Conservation (phyloP, 2,329 filamentous ascomycete species). For the Alternaria longipes region DNA sequence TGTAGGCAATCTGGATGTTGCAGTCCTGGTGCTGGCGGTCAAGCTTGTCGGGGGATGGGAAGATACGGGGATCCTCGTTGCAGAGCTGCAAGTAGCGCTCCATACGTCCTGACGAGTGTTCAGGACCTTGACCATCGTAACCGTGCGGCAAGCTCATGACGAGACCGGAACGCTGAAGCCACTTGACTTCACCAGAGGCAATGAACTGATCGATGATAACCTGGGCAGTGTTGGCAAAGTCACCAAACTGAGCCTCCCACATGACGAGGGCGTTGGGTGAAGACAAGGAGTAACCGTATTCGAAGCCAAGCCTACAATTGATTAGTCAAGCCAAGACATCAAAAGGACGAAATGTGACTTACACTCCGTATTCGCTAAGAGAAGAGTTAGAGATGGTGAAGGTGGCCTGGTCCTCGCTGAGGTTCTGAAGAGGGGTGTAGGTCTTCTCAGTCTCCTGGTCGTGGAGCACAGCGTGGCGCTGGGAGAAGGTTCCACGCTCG, state of each 20-base stretch:
- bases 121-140: conserved; percentile 97
- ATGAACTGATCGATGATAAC: conserved; percentile 99
- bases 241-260: conserved; percentile 99
- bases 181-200: conserved; percentile 96
- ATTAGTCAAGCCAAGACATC: conserved; percentile 31
- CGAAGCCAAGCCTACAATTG: conserved; percentile 80
- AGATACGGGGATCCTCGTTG: conserved; percentile 96
- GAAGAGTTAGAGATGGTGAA: conserved; percentile 99
- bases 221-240: conserved; percentile 99
- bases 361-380: conserved; percentile 73
- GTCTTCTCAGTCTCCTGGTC: conserved; percentile 95
- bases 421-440: conserved; percentile 89
- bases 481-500: conserved; percentile 98
- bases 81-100: conserved; percentile 97
- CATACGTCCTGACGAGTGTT: conserved; percentile 96
- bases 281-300: conserved; percentile 97
- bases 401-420: conserved; percentile 90
- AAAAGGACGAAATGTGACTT: conserved; percentile 45
- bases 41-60: conserved; percentile 87
- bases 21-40: conserved; percentile 98
- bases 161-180: conserved; percentile 96
- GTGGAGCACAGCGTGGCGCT: conserved; percentile 95
- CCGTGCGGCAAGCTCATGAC: conserved; percentile 97
- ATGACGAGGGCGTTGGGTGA: conserved; percentile 97
- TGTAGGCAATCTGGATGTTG: conserved; percentile 98